Base-by-base conservation (phyloP, 352 stramenopile genomes). In the Halophytophthora batemanensis region DNA sequence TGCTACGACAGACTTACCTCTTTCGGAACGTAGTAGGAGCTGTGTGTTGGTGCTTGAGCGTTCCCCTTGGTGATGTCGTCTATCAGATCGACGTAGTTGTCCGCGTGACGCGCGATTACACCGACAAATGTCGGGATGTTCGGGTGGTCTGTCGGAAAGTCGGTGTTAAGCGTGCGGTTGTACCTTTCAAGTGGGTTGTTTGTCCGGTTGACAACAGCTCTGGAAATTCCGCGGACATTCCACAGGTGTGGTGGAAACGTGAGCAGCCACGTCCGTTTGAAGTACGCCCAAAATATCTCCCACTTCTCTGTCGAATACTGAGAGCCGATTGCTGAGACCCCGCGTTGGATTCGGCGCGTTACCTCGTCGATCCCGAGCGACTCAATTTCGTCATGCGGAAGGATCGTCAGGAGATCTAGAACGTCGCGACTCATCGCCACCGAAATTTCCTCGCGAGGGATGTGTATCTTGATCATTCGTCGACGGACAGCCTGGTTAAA, bases 181-280 rank as follows among this genome's bases (percentile, higher is more conserved):
- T 56, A 59, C 19, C 45, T 19, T 28, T 65, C 56, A 3, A 65
- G 46, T 1, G 45, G 44, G 38, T 59, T 60, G 56, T 60, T 55
- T 11, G 44, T 64, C 3, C 49, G 25, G 11, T 39, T 48, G 28
- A 62, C 39, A 31, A 58, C 29, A 1, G 13, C 12, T 13, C 41
- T 23, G n/a, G 21, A 40, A 19, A 59, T 48, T 22, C 52, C 44
- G 36, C 35, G 44, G 5, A 61, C 53, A 18, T 59, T 60, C 34
- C 49, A 59, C 0, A 56, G 10, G 0, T 25, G 34, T 1, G 45
- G 53, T n/a, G n/a, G 0, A 45, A 50, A 56, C 7, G 15, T 10
- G 1, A 44, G 4, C 5, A 59, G 8, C 49, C 48, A 67, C 1
- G 51, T 66, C 1, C 22, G 0, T 4, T 17, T 18, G 29, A 61